Conservation (phyloP, 73 alveolate genomes). For the Tetrahymena borealis region DNA sequence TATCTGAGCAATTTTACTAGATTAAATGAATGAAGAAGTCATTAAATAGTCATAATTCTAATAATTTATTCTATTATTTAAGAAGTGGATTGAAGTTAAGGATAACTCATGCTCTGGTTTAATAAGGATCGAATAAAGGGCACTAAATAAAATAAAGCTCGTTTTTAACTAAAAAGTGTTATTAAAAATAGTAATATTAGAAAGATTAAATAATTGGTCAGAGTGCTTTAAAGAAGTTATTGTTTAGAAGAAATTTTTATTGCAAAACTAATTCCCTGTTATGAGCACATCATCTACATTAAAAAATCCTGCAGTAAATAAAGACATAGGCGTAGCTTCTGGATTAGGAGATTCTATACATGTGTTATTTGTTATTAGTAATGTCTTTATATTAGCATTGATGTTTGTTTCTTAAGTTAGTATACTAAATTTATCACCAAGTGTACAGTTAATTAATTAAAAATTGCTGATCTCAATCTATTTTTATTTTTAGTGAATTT, state of each 20-base stretch:
- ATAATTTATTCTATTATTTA: neutral
- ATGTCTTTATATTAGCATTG: neutral
- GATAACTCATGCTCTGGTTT: neutral
- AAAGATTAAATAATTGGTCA: neutral
- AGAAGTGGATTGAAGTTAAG: neutral
- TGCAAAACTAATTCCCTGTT: neutral
- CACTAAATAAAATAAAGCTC: neutral
- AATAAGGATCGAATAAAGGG: neutral
- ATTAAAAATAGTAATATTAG: neutral
- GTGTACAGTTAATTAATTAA: no score
- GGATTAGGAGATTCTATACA: neutral
- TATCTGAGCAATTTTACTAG: neutral
- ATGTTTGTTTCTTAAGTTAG: neutral
- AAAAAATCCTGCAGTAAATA: neutral
- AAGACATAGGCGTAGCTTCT: neutral
- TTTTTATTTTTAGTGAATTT: no score
- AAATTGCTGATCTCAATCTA: no score
- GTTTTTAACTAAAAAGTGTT: neutral
- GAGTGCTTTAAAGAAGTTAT: neutral
- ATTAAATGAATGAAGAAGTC: neutral
- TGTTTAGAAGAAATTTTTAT: neutral
- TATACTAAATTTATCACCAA: no score
- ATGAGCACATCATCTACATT: neutral
- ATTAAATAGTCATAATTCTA: neutral
- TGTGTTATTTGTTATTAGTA: neutral